phyloP scores from a whole-genome alignment of 2,329 filamentous ascomycete genomes.

The Aspergillus persii region DNA sequence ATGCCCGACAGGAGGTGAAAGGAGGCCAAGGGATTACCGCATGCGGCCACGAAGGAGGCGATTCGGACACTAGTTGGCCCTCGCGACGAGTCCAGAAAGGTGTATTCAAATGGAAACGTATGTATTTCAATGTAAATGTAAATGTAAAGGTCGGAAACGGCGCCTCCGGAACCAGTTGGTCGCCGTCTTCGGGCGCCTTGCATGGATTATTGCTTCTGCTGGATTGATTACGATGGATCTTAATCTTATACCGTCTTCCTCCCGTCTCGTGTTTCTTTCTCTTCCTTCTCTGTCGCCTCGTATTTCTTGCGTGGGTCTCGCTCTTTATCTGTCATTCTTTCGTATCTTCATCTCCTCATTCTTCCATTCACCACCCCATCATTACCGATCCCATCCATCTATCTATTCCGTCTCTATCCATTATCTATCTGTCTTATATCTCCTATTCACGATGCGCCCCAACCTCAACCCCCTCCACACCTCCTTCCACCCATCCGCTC shows the following conservation, averaged over 20 bases:
- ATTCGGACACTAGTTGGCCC: neutral
- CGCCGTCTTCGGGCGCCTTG: neutral
- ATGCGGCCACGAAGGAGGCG: conserved; percentile 1
- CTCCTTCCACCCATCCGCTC: conserved; percentile 24
- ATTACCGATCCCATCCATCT: too few relatives aligned
- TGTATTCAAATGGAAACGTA: too few relatives aligned
- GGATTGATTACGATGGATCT: too few relatives aligned
- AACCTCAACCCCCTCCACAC: conserved; percentile 29
- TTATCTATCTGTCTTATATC: too few relatives aligned
- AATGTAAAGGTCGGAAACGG: neutral
- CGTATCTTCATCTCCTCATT: neutral
- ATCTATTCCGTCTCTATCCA: neutral
- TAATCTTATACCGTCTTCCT: too few relatives aligned
- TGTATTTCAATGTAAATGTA: neutral
- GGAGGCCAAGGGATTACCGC: neutral
- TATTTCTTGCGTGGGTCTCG: too few relatives aligned
- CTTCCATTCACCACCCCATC: neutral
- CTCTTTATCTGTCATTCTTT: neutral
- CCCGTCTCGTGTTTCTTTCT: neutral
- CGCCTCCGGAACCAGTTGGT: neutral
- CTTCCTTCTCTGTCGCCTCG: neutral
- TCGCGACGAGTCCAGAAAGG: too few relatives aligned
- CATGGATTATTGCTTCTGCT: too few relatives aligned
- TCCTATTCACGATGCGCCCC: conserved; percentile 16
- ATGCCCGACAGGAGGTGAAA: neutral